Conservation (phyloP, 768 basidiomycete species). For the Russula brevipes region DNA sequence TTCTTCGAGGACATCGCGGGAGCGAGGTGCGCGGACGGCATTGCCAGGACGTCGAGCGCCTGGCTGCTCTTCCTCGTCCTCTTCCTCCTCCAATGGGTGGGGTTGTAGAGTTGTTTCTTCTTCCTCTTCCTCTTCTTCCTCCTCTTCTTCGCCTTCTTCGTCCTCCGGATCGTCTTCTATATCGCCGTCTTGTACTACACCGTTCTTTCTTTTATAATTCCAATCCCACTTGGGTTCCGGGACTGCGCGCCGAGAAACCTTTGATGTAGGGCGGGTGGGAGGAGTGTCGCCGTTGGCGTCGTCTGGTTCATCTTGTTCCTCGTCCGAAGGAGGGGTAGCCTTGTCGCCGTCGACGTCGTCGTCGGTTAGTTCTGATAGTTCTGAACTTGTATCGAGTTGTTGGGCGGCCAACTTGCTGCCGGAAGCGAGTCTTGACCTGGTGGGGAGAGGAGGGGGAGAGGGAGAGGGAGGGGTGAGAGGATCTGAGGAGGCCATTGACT, state of each 20-base stretch:
- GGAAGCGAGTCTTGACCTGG: conserved; percentile 23
- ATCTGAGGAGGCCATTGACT: conserved; percentile 59
- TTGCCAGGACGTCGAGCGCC: conserved; percentile 24
- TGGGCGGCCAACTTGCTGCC: conserved; percentile 33
- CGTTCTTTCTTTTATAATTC: conserved; percentile 44
- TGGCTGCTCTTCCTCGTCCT: conserved; percentile 33
- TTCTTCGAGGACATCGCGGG: conserved; percentile 22
- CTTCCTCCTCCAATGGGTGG: conserved; percentile 42
- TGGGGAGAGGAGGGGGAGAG: conserved; percentile 45
- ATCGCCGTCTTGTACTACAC: conserved; percentile 33
- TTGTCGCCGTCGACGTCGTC: conserved; percentile 60
- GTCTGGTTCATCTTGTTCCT: conserved; percentile 25
- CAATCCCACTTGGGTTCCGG: conserved; percentile 86
- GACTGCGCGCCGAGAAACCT: conserved; percentile 62
- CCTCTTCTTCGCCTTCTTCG: conserved; percentile 48
- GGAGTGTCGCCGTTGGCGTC: conserved; percentile 25
- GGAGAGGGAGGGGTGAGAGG: conserved; percentile 66
- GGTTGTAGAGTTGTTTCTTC: conserved; percentile 31
- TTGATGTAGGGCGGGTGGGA: conserved; percentile 26
- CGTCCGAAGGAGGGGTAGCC: conserved; percentile 6
- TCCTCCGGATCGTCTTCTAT: conserved; percentile 35
- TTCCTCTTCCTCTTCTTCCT: conserved; percentile 42
- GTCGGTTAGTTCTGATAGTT: conserved; percentile 80
- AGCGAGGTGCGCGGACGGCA: conserved; percentile 20
- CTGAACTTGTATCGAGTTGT: conserved; percentile 59